Evolutionary conservation across 179 eudicot species (phyloP), one percentile per base, ranked within the genome.

Genomic region (Sideroxylon spinosum): DNA sequence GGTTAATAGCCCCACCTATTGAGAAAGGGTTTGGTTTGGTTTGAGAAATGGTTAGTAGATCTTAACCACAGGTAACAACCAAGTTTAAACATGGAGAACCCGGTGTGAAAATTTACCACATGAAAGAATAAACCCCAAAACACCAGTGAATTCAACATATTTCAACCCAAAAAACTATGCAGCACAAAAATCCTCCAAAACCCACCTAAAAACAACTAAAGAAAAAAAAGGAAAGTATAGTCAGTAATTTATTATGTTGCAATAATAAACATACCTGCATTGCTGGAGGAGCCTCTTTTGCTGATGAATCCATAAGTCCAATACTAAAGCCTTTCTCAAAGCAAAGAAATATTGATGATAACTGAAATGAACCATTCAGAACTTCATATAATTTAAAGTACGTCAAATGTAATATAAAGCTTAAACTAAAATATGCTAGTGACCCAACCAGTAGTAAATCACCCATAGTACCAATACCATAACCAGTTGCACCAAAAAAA

Each of bases 261-360:
- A 57, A 22, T 59, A 37, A 25, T 26, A 68, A 20, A 49, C 9
- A 5, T 81, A 85, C 87, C 87, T 82, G 83, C 76, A 85, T 17
- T 48, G 78, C 81, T 26, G 81, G 79, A 63, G 77, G 75, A 46
- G 37, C 50, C 56, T 85, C 85, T 55, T 74, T 63, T 13, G 60
- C 65, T 26, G 83, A 80, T 7, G 87, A 82, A 82, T 53, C 82
- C 85, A 85, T 85, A 20, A 76, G 20, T 67, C 80, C 89, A 73
- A 65, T 29, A 46, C 3, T 26, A n/a, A n/a, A n/a, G 62, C 71
- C 72, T 28, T 29, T n/a, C 28, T n/a, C 49, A 53, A 22, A 10
- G 1, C 53, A 53, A 52, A 59, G 37, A 22, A 44, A 56, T 44
- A 61, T 4, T 14, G 32, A 57, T 59, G 68, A 74, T 22, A 37